Evolutionary conservation across 1,284 basidiomycete genomes (phyloP).

Genomic region (Irpex sp.): DNA sequence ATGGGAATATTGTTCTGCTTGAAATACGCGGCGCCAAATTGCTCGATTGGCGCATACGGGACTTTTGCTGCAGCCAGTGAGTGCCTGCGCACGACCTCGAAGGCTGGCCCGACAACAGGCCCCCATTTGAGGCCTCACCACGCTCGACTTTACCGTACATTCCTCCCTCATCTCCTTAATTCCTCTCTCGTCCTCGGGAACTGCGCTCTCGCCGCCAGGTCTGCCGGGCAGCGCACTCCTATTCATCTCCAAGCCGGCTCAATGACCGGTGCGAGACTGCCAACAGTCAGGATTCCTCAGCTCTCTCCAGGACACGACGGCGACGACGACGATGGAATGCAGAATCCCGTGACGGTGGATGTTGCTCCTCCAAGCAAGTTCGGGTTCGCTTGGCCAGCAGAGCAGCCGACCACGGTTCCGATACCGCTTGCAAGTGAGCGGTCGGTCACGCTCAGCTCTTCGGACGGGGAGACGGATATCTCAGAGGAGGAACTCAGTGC

Average conservation of each 20-base stretch:
- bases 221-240: constrained; percentile 12
- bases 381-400: constrained; percentile 46
- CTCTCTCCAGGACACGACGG: constrained; percentile 26
- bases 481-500: constrained; percentile 39
- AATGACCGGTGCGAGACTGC: constrained; percentile 31
- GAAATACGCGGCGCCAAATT: constrained; percentile 3
- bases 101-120: constrained; percentile 7
- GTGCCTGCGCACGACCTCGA: constrained; percentile 9
- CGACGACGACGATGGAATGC: constrained; percentile 27
- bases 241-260: constrained; percentile 10
- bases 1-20: not conserved
- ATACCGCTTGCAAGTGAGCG: constrained; percentile 32
- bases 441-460: constrained; percentile 38
- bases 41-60: not conserved
- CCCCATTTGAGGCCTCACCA: not conserved
- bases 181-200: not conserved
- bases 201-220: constrained; percentile 8
- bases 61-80: constrained; percentile 7
- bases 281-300: constrained; percentile 35
- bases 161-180: not conserved
- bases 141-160: not conserved
- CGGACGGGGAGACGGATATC: constrained; percentile 46
- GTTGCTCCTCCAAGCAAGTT: constrained; percentile 43
- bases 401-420: constrained; percentile 32
- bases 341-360: constrained; percentile 36